Evolutionary conservation across 2,329 filamentous ascomycete species (phyloP).

Genomic region (Diaporthe eres): DNA sequence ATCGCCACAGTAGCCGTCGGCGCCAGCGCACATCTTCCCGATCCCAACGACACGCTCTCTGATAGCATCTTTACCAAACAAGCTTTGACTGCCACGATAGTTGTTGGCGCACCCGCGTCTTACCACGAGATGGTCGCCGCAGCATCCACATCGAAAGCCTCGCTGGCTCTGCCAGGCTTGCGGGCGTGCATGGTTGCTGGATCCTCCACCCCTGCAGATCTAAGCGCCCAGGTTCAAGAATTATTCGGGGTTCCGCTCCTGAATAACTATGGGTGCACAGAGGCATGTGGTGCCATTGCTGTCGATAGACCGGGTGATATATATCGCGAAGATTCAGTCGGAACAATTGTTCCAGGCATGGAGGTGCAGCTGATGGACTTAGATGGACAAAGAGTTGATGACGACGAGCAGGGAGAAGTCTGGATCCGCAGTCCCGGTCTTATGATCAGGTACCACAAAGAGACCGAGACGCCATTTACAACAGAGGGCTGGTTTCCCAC

Average conservation of each 20-base stretch:
- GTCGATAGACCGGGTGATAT: not conserved
- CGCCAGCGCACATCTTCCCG: conserved; percentile 15
- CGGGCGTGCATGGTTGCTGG: conserved; percentile 24
- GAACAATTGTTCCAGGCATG: not conserved
- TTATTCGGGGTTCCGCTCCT: conserved; percentile 2
- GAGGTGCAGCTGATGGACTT: not conserved
- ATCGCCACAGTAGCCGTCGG: conserved; percentile 10
- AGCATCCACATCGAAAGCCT: not conserved
- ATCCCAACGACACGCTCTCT: not conserved
- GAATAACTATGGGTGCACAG: conserved; percentile 29
- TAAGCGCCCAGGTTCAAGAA: conserved; percentile 9
- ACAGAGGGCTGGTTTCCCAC: conserved; percentile 27
- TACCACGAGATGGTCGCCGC: conserved; percentile 1
- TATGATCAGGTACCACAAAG: conserved; percentile 23
- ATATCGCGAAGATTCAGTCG: not conserved
- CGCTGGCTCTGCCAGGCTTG: not conserved
- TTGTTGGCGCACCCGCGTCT: conserved; percentile 15
- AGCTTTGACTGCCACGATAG: not conserved
- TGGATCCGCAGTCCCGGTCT: conserved; percentile 24
- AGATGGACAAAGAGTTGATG: not conserved
- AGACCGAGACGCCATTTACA: not conserved
- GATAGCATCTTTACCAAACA: not conserved
- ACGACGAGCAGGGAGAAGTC: conserved; percentile 23
- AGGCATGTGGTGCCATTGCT: not conserved
- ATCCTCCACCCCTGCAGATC: not conserved